These are phyloP conservation scores for Cocos nucifera DNA, from an alignment of 176 grass and related monocot species.

Conservation along the genomic window DNA sequence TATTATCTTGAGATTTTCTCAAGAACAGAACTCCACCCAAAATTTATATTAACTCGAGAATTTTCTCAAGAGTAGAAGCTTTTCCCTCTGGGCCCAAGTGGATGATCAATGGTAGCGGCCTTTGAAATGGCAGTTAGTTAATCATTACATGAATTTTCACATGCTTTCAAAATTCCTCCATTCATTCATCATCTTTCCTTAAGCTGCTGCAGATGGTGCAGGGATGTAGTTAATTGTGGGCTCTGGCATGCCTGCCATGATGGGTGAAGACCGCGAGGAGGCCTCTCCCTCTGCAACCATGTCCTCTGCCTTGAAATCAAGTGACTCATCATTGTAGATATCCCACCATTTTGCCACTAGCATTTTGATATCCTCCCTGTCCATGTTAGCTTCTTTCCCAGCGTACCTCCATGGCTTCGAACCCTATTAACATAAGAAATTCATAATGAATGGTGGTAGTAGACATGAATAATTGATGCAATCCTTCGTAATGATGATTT, in stretches of 20 bases:
- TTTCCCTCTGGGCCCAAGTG: too few species aligned
- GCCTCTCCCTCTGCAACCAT: background rate
- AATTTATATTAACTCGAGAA: too few species aligned
- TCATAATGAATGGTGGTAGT: background rate
- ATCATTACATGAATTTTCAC: too few species aligned
- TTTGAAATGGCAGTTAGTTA: too few species aligned
- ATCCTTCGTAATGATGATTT: too few species aligned
- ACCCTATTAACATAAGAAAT: background rate
- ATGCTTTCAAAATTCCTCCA: too few species aligned
- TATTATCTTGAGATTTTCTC: too few species aligned
- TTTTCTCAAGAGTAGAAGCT: too few species aligned
- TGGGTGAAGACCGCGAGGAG: background rate
- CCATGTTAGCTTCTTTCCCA: slow-evolving; percentile 9
- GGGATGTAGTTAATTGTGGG: background rate
- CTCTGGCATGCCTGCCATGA: background rate
- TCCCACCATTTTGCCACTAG: slow-evolving; percentile 6
- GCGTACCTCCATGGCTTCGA: slow-evolving; percentile 10
- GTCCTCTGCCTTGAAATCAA: background rate
- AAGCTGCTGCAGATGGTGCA: slow-evolving; percentile 4
- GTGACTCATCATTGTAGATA: slow-evolving; percentile 4
- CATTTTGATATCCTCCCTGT: slow-evolving; percentile 1
- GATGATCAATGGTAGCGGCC: too few species aligned
- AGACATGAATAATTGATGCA: too few species aligned
- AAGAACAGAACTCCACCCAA: too few species aligned
- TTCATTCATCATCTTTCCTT: background rate